phyloP scores from a whole-genome alignment of 306 rosid genomes.

The Cyclanthera cordifolia region DNA sequence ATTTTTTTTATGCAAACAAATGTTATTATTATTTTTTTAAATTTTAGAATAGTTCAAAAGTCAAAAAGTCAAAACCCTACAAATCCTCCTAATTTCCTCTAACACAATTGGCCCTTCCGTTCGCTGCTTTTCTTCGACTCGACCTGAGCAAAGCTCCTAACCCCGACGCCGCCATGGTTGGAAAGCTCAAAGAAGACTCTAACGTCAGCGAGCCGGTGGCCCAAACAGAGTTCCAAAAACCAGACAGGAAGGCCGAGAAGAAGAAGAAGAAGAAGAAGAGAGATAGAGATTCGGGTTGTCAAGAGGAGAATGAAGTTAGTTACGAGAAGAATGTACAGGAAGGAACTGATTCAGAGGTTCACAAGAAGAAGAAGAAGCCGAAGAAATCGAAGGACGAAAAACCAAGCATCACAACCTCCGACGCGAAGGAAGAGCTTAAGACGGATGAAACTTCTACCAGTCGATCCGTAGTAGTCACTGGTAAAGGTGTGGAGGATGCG shows the following conservation, averaged over 20 bases:
- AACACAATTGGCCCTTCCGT: slow-evolving; percentile 13
- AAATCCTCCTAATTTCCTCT: slow-evolving; percentile 3
- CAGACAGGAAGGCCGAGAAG: slow-evolving; percentile 31
- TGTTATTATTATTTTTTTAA: no score
- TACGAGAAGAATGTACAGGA: slow-evolving; percentile 47
- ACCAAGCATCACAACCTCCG: slow-evolving; percentile 7
- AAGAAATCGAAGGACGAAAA: slow-evolving; percentile 19
- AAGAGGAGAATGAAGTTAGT: slow-evolving; percentile 16
- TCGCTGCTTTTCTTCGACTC: slow-evolving; percentile 11
- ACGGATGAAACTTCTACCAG: slow-evolving; percentile 25
- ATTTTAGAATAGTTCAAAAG: background rate
- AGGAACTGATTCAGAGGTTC: slow-evolving; percentile 16
- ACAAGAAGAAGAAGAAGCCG: slow-evolving; percentile 37
- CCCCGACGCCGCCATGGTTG: slow-evolving; percentile 42
- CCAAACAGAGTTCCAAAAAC: slow-evolving; percentile 15
- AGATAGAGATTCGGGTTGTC: background rate
- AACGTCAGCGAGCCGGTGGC: slow-evolving; percentile 27
- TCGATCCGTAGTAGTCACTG: slow-evolving; percentile 47
- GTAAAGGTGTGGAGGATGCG: slow-evolving; percentile 39
- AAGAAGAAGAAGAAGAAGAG: slow-evolving; percentile 35
- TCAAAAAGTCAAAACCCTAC: slow-evolving; percentile 50
- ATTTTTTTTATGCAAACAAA: no score
- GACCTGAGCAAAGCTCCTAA: slow-evolving; percentile 6
- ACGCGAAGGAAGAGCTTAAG: slow-evolving; percentile 16
- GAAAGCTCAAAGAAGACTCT: slow-evolving; percentile 35